These are phyloP conservation scores for Ogataea siamensis DNA, from an alignment of 805 yeast species.

Conservation along the genomic window DNA sequence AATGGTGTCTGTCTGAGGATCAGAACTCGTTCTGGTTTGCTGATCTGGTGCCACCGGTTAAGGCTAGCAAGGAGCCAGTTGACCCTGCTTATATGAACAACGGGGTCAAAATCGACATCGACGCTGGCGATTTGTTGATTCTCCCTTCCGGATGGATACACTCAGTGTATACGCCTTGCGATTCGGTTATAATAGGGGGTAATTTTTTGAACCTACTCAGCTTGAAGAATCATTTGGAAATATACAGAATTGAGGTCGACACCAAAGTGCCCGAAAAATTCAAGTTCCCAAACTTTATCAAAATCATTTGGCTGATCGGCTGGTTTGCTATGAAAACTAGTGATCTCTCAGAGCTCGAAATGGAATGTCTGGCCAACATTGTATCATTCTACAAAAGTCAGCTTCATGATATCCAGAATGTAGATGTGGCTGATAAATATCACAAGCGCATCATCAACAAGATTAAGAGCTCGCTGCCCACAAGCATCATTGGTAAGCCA, in stretches of 20 bases:
- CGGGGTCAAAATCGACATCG: conserved; percentile 33
- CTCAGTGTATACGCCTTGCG: conserved; percentile 79
- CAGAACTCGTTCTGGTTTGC: conserved; percentile 68
- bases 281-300: conserved; percentile 74
- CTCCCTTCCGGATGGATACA: conserved; percentile 95
- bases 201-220: conserved; percentile 71
- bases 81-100: conserved; percentile 35
- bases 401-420: conserved; percentile 16
- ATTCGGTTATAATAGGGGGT: conserved; percentile 84
- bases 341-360: conserved; percentile 14
- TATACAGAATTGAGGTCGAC: conserved; percentile 58
- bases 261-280: conserved; percentile 76
- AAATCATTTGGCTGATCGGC: conserved; percentile 67
- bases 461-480: conserved; percentile 23
- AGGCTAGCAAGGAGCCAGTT: conserved; percentile 3
- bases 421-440: conserved; percentile 15
- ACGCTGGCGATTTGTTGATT: conserved; percentile 70
- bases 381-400: conserved; percentile 26
- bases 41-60: conserved; percentile 37
- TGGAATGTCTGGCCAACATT: conserved; percentile 22
- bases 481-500: conserved; percentile 26
- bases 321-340: conserved; percentile 34
- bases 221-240: conserved; percentile 58
- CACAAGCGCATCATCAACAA: conserved; percentile 16
- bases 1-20: conserved; percentile 68